phyloP scores from a whole-genome alignment of 1,139 yeast genomes.

The Blastobotrys aristatus region DNA sequence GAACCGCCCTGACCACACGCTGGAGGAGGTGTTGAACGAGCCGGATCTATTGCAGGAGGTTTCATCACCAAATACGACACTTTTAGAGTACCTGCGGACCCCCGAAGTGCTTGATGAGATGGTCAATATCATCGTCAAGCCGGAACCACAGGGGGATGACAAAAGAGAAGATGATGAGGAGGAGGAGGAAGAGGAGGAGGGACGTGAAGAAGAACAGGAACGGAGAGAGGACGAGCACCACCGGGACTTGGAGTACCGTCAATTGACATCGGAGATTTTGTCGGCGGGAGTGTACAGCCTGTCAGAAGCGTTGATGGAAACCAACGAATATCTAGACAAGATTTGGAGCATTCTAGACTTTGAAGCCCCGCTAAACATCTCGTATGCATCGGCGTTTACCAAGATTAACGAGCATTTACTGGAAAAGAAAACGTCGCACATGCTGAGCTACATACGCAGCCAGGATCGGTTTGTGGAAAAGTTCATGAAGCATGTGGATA shows the following conservation, averaged over 20 bases:
- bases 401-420: slow-evolving; percentile 89
- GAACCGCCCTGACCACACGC: slow-evolving; percentile 49
- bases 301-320: slow-evolving; percentile 86
- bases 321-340: slow-evolving; percentile 55
- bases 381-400: slow-evolving; percentile 83
- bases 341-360: slow-evolving; percentile 77
- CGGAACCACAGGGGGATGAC: slow-evolving; percentile 13
- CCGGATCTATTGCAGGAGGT: slow-evolving; percentile 82
- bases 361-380: slow-evolving; percentile 60
- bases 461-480: slow-evolving; percentile 61
- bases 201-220: slow-evolving; percentile 14
- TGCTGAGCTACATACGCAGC: slow-evolving; percentile 64
- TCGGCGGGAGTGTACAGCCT: slow-evolving; percentile 94
- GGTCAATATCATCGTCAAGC: slow-evolving; percentile 38
- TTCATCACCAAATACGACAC: slow-evolving; percentile 72
- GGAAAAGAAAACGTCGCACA: slow-evolving; percentile 84
- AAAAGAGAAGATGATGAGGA: too few species aligned
- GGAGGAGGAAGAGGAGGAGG: slow-evolving; percentile 8
- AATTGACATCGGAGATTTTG: slow-evolving; percentile 83
- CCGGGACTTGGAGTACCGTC: slow-evolving; percentile 35
- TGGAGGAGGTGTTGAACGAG: slow-evolving; percentile 75
- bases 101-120: slow-evolving; percentile 62
- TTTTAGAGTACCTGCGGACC: slow-evolving; percentile 75
- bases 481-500: slow-evolving; percentile 72
- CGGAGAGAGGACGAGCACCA: slow-evolving; percentile 23